Base-by-base conservation (phyloP, 805 yeast species). In the Teunomyces gatunensis region DNA sequence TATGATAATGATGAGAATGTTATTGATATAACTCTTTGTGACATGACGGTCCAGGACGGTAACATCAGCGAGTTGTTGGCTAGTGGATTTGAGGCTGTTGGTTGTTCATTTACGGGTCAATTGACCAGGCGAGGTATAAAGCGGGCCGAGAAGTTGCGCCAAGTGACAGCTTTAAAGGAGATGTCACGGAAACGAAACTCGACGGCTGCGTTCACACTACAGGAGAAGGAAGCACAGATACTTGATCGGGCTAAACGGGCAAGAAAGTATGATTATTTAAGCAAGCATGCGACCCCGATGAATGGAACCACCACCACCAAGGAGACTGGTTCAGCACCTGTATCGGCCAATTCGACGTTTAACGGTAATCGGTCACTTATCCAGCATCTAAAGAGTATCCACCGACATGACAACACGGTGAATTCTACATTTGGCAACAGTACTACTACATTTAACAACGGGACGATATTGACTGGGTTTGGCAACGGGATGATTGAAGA, bases 401-500 rank as follows among this genome's bases (percentile, higher is more conserved):
- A 39, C 23, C 48, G 47, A 29, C 39, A 45, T 40, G 42, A 42
- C 41, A 44, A 42, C 42, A 47, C 50, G 11, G 46, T 51, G 18
- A 56, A 53, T 32, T 50, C 50, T 4, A 57, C 67, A 4, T 46
- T 53, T 11, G 49, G 58, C 2, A 51, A 54, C 43, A 52, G 56
- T 13, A 56, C 65, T 6, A 46, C 43, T 6, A 46, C 43, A 15
- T 28, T 52, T 33, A 54, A 55, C 34, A 60, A 61, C 44, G 57
- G 56, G 5, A 67, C 75, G 6, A 60, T 65, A 10, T 53, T 72
- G 35, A 58, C 65, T 10, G 68, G 68, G 7, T 63, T 67, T 51
- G 74, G 70, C 5, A 60, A 58, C 37, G 74, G 73, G 4, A 62
- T 70, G 2, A 50, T 68, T 1, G 74, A 66, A 46, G 74, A 67